These are phyloP conservation scores for Suhomyces vadensis DNA, from an alignment of 805 yeast species.

Conservation along the genomic window DNA sequence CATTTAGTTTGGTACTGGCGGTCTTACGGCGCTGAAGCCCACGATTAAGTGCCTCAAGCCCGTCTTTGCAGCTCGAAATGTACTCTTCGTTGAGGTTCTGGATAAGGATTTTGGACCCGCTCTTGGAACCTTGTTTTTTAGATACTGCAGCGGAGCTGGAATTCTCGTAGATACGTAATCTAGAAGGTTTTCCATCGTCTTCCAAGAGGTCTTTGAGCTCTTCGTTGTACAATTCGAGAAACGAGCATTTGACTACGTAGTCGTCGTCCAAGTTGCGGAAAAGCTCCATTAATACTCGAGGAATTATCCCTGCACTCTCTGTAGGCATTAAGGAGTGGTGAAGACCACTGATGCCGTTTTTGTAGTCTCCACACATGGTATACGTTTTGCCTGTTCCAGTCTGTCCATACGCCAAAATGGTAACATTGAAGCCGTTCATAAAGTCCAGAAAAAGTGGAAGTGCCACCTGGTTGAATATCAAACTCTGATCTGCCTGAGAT, in stretches of 20 bases:
- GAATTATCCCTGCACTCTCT: slow-evolving; percentile 59
- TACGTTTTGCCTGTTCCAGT: slow-evolving; percentile 90
- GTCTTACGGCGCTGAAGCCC: slow-evolving; percentile 65
- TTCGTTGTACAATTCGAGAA: slow-evolving; percentile 85
- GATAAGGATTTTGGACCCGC: slow-evolving; percentile 41
- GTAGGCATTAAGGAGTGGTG: neutral
- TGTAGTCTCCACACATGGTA: slow-evolving; percentile 55
- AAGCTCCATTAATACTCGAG: slow-evolving; percentile 46
- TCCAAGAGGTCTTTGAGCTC: slow-evolving; percentile 72
- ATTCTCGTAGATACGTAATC: slow-evolving; percentile 43
- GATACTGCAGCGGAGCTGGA: neutral
- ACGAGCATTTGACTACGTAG: slow-evolving; percentile 72
- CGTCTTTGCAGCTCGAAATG: slow-evolving; percentile 55
- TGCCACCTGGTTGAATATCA: slow-evolving; percentile 67
- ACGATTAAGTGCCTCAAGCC: slow-evolving; percentile 52
- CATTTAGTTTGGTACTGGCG: slow-evolving; percentile 74
- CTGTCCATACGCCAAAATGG: slow-evolving; percentile 78
- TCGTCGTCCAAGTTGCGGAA: slow-evolving; percentile 55
- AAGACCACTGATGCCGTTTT: neutral
- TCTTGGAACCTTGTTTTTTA: neutral
- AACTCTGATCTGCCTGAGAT: slow-evolving; percentile 71
- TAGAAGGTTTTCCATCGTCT: slow-evolving; percentile 37
- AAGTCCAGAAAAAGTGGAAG: slow-evolving; percentile 72
- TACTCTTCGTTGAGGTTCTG: slow-evolving; percentile 67
- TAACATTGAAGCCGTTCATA: slow-evolving; percentile 61